Evolutionary conservation across 1,284 basidiomycete species (phyloP).

Genomic region (Trichosporon ovoides): DNA sequence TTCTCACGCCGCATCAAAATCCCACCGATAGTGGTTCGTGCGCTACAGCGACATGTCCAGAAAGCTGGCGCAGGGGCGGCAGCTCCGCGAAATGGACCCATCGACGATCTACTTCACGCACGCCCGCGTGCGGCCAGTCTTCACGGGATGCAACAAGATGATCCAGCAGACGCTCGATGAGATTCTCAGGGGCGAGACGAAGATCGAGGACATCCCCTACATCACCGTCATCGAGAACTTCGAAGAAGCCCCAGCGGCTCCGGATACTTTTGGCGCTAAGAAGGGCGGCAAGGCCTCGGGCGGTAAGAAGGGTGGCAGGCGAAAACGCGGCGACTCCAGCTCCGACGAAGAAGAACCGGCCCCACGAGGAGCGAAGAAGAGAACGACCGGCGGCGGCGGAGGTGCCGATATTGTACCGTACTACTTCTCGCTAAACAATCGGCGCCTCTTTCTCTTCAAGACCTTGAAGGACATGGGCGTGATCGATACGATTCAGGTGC

Average conservation of each 20-base stretch:
- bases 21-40: too few species aligned
- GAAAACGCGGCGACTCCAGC: background rate
- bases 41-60: conserved; percentile 7
- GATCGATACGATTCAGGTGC: conserved; percentile 14
- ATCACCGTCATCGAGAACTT: conserved; percentile 22
- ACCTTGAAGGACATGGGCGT: conserved; percentile 12
- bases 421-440: conserved; percentile 22
- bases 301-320: background rate
- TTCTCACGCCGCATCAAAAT: background rate
- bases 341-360: background rate
- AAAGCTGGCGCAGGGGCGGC: conserved; percentile 16
- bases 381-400: background rate
- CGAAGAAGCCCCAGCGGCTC: background rate
- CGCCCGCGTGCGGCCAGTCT: conserved; percentile 17
- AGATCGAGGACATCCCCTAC: conserved; percentile 18
- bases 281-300: background rate
- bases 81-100: conserved; percentile 16
- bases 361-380: background rate
- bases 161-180: conserved; percentile 20
- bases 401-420: conserved; percentile 7
- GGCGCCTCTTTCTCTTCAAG: conserved; percentile 20
- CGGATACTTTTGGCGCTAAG: background rate
- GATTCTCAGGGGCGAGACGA: conserved; percentile 14
- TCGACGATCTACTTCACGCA: conserved; percentile 20
- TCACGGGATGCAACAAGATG: conserved; percentile 20